These are phyloP conservation scores for Cystofilobasidium capitatum DNA, from an alignment of 768 basidiomycete genomes.

Conservation along the genomic window DNA sequence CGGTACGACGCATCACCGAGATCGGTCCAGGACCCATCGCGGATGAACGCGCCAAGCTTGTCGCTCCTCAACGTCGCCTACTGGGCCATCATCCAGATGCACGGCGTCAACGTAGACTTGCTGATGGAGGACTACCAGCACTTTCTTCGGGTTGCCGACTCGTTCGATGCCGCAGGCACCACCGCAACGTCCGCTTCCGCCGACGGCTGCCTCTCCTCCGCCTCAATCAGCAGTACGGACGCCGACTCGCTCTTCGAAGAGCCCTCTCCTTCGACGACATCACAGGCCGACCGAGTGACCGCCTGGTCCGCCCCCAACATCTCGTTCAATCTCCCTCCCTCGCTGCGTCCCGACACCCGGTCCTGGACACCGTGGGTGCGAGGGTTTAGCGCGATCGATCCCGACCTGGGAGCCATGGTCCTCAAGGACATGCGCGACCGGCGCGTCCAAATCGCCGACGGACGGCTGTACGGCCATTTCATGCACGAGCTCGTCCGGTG, in stretches of 20 bases:
- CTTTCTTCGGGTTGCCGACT: not conserved
- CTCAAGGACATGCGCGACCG: constrained; percentile 3
- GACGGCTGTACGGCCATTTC: not conserved
- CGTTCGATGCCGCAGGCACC: not conserved
- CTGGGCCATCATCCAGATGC: not conserved
- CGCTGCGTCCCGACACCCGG: not conserved
- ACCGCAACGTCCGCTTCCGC: not conserved
- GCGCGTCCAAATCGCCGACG: not conserved
- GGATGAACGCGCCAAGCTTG: not conserved
- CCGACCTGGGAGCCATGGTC: not conserved
- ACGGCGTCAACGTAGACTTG: not conserved
- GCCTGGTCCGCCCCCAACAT: not conserved
- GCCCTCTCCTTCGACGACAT: not conserved
- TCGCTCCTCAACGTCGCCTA: not conserved
- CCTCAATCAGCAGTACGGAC: not conserved
- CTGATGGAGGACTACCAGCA: not conserved
- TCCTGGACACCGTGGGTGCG: not conserved
- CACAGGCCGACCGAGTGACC: not conserved
- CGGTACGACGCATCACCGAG: not conserved
- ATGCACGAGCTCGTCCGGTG: not conserved
- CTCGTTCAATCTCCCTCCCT: not conserved
- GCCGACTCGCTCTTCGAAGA: not conserved
- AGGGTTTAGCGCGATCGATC: not conserved
- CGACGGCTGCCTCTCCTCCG: not conserved
- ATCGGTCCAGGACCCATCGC: not conserved